These are phyloP conservation scores for Debaryomyces psychrophilus DNA, from an alignment of 1,139 yeast genomes.

Conservation along the genomic window DNA sequence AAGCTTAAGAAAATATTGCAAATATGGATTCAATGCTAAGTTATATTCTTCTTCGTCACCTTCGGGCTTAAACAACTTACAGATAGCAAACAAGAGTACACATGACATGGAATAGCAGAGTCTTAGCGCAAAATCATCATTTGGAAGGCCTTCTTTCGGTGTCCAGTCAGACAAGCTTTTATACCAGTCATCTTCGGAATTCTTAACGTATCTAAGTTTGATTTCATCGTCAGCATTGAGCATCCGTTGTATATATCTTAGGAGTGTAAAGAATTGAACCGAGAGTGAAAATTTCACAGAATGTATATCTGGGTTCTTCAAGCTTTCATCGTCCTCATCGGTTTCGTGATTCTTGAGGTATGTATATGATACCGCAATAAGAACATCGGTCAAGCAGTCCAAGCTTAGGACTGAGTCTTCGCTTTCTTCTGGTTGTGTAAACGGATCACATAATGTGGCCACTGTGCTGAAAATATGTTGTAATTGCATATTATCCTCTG, in stretches of 20 bases:
- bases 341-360: constrained; percentile 13
- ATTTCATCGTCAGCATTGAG: constrained; percentile 54
- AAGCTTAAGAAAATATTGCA: constrained; percentile 54
- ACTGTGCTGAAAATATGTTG: constrained; percentile 31
- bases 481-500: constrained; percentile 22
- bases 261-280: constrained; percentile 41
- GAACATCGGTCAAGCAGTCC: constrained; percentile 54
- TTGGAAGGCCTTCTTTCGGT: constrained; percentile 42
- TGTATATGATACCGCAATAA: constrained; percentile 44
- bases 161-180: constrained; percentile 53
- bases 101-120: constrained; percentile 56
- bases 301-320: constrained; percentile 17
- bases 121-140: constrained; percentile 37
- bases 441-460: constrained; percentile 61
- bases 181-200: constrained; percentile 47
- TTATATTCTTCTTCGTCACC: constrained; percentile 35
- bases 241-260: constrained; percentile 41
- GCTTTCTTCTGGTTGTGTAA: constrained; percentile 69
- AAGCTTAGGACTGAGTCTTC: constrained; percentile 55
- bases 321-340: constrained; percentile 14
- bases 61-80: constrained; percentile 48
- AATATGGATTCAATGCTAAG: constrained; percentile 60
- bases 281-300: constrained; percentile 45
- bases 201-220: constrained; percentile 45
- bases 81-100: constrained; percentile 53